phyloP scores from a whole-genome alignment of 148 eudicot genomes.

The Fagopyrum homotropicum region DNA sequence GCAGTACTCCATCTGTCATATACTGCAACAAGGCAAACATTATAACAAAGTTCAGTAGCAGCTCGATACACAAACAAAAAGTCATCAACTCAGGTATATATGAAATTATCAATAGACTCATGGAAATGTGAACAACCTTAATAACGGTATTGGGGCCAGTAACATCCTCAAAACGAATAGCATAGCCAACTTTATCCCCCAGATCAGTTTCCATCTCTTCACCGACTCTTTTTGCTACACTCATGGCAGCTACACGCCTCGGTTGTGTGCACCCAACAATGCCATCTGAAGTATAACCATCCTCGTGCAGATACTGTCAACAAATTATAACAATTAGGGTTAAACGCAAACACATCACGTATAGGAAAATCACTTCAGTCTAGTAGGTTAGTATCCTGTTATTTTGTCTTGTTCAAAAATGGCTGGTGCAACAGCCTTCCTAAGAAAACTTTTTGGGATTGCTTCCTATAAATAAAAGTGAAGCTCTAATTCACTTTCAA shows the following conservation, averaged over 20 bases:
- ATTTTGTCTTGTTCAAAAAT: background rate
- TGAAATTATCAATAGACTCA: too few species aligned
- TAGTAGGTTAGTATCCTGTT: background rate
- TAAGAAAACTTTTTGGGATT: background rate
- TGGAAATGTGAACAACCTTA: conserved; percentile 40
- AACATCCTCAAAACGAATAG: conserved; percentile 94
- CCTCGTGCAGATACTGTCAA: conserved; percentile 80
- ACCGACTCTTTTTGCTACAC: conserved; percentile 97
- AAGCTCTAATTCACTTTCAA: background rate
- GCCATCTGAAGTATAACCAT: conserved; percentile 76
- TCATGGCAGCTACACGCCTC: conserved; percentile 99
- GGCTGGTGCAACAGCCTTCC: background rate
- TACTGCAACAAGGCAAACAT: conserved; percentile 38
- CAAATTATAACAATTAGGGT: conserved; percentile 15
- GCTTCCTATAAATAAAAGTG: background rate
- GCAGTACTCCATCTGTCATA: conserved; percentile 96
- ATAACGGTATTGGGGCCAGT: conserved; percentile 85
- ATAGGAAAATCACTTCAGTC: background rate
- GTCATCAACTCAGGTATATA: background rate
- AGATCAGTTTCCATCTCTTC: conserved; percentile 97
- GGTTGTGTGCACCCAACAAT: conserved; percentile 97
- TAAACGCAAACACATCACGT: background rate
- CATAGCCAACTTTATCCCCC: conserved; percentile 89
- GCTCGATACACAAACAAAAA: background rate
- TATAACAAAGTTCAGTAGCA: background rate